phyloP scores from a whole-genome alignment of 352 stramenopile species.

The Pythium brassicae region DNA sequence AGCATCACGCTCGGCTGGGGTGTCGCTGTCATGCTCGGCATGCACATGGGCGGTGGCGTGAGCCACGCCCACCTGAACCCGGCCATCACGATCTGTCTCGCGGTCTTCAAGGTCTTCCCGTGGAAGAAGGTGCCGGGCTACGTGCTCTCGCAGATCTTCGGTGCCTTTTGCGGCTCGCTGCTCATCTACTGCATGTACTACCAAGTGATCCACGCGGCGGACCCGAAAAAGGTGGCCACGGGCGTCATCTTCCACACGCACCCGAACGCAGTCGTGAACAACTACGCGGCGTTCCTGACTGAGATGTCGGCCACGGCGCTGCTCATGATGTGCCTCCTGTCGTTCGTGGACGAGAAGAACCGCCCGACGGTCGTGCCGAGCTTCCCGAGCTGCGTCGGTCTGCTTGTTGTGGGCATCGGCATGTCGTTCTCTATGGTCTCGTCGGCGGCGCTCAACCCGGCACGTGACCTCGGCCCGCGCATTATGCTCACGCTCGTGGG shows the following conservation, averaged over 20 bases:
- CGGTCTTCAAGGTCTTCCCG: too few species aligned
- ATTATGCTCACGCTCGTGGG: constrained; percentile 21
- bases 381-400: constrained; percentile 22
- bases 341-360: constrained; percentile 28
- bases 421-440: constrained; percentile 27
- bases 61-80: constrained; percentile 36
- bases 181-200: constrained; percentile 27
- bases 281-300: constrained; percentile 22
- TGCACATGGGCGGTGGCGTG: constrained; percentile 26
- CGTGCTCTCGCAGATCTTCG: constrained; percentile 20
- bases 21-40: constrained; percentile 32
- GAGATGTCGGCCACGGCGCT: constrained; percentile 19
- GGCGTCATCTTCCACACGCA: constrained; percentile 26
- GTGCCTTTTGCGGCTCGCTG: constrained; percentile 19
- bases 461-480: constrained; percentile 31
- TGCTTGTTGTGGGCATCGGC: constrained; percentile 24
- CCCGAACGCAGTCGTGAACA: constrained; percentile 17
- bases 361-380: constrained; percentile 16
- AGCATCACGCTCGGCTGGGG: constrained; percentile 32
- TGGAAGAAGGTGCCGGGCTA: constrained; percentile 18
- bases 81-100: constrained; percentile 24
- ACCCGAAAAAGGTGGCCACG: constrained; percentile 13
- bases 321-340: constrained; percentile 20
- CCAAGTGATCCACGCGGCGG: constrained; percentile 16
- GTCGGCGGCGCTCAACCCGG: constrained; percentile 28